Percentiles rank a stretch among this genome's conserved stretches.
phyloP scores from a whole-genome alignment of 805 yeast species.

The Myxozyma vanderwaltii region DNA sequence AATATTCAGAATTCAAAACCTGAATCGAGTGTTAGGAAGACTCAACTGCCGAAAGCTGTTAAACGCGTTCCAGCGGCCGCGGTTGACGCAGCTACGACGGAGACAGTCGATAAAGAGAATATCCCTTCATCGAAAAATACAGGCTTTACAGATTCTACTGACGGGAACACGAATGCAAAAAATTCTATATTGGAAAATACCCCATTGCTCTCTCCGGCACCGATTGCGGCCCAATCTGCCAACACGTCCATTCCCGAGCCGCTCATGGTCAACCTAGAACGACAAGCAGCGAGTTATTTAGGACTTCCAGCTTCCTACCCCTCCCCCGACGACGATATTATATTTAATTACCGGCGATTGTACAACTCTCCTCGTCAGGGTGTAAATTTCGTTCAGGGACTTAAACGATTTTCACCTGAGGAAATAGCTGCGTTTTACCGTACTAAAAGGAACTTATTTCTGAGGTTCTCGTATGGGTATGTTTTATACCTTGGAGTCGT shows the following conservation, averaged over 20 bases:
- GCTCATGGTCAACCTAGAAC: too few relatives aligned
- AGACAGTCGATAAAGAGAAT: too few relatives aligned
- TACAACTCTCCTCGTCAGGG: not conserved
- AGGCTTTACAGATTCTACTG: too few relatives aligned
- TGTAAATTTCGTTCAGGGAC: not conserved
- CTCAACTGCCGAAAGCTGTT: not conserved
- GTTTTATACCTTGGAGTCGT: constrained; percentile 17
- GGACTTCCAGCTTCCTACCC: constrained; percentile 10
- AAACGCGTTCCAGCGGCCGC: not conserved
- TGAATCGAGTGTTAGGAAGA: not conserved
- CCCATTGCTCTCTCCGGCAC: too few relatives aligned
- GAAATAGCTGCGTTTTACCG: not conserved
- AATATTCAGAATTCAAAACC: not conserved
- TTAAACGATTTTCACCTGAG: not conserved
- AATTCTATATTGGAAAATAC: too few relatives aligned
- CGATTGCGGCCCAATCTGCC: too few relatives aligned
- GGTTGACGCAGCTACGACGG: too few relatives aligned
- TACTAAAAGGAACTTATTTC: not conserved
- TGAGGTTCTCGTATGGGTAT: constrained; percentile 9
- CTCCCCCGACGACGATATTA: constrained; percentile 9
- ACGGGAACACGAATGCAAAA: too few relatives aligned
- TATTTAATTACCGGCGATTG: not conserved
- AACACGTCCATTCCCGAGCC: too few relatives aligned
- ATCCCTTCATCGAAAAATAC: too few relatives aligned
- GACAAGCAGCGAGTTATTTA: constrained; percentile 9